These are phyloP conservation scores for Monilinia aucupariae DNA, from an alignment of 2,329 filamentous ascomycete genomes.

Conservation along the genomic window DNA sequence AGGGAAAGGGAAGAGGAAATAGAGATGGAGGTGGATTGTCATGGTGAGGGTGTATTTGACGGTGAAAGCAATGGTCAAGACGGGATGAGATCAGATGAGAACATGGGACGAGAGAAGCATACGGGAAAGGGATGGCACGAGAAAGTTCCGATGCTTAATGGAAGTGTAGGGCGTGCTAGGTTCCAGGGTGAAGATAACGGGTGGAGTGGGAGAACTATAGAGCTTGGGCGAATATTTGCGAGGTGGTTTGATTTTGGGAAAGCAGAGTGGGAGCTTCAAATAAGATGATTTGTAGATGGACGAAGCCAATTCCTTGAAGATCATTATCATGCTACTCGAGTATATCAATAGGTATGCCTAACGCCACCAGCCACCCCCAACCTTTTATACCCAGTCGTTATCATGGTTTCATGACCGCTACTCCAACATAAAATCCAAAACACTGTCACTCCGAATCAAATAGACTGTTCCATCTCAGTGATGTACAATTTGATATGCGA, in stretches of 20 bases:
- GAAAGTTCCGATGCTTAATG: slow-evolving; percentile 57
- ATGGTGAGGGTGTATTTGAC: not conserved
- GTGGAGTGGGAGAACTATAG: slow-evolving; percentile 55
- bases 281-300: not conserved
- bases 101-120: slow-evolving; percentile 14
- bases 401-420: slow-evolving; percentile 16
- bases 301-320: slow-evolving; percentile 5
- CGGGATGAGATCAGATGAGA: not conserved
- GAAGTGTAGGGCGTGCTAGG: slow-evolving; percentile 43
- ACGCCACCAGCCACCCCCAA: slow-evolving; percentile 24
- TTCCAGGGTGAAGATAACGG: slow-evolving; percentile 43
- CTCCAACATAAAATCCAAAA: slow-evolving; percentile 19
- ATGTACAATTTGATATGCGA: slow-evolving; percentile 97
- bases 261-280: slow-evolving; percentile 36
- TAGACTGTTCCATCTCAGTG: slow-evolving; percentile 94
- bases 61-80: not conserved
- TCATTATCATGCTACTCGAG: slow-evolving; percentile 34
- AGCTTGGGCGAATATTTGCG: slow-evolving; percentile 51
- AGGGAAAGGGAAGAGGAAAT: slow-evolving; percentile 30
- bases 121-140: slow-evolving; percentile 40
- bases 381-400: slow-evolving; percentile 16
- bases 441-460: slow-evolving; percentile 19
- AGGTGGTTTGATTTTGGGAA: slow-evolving; percentile 59
- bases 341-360: slow-evolving; percentile 34
- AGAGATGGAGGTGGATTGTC: not conserved